Evolutionary conservation across 2,329 filamentous ascomycete genomes (phyloP), one percentile per base, ranked within the genome.

Genomic region (Sporothrix brasiliensis): DNA sequence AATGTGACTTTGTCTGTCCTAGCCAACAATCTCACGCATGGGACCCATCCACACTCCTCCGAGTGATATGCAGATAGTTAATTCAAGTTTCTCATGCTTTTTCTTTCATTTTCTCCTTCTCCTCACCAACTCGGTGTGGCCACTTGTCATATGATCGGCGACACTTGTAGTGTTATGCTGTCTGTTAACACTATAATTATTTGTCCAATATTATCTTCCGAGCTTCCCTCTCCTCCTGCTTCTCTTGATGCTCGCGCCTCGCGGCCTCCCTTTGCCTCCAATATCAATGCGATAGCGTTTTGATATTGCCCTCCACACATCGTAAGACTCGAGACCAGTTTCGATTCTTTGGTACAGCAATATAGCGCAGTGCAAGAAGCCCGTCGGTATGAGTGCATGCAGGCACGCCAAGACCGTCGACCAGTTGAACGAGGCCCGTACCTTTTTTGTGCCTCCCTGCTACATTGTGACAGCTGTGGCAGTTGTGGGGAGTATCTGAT

Each of bases 131-230:
- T 65, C 60, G 21, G 63, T 66, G 63, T 52, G 61, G 63, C 63
- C 63, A 52, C 47, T 66, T 27, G 30, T 67, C 50, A 56, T 67
- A 67, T 67, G 65, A 56, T 67, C 50, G 65, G 30, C 50, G 24
- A 30, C 39, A 49, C 13, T n/a, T 63, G 60, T 63, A 21, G 60
- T 63, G 21, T 47, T 67, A 44, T 67, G n/a, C 16, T 54, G 52
- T 41, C 39, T 56, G 10, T 56, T 56, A 41, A 34, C 11, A 16
- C 30, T 67, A 44, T 67, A 50, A 19, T 4, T 56, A 21, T 30
- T 56, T 13, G 24, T 56, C 19, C 41, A 19, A 3, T 52, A 16
- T 60, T 60, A n/a, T 16, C 24, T 24, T 47, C n/a, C 39, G 24
- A 24, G 24, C 24, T 49, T 7, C n/a, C 27, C 24, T 24, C 44